Evolutionary conservation across 139 green algal genomes (phyloP).

Genomic region (Chlorella sp.): DNA sequence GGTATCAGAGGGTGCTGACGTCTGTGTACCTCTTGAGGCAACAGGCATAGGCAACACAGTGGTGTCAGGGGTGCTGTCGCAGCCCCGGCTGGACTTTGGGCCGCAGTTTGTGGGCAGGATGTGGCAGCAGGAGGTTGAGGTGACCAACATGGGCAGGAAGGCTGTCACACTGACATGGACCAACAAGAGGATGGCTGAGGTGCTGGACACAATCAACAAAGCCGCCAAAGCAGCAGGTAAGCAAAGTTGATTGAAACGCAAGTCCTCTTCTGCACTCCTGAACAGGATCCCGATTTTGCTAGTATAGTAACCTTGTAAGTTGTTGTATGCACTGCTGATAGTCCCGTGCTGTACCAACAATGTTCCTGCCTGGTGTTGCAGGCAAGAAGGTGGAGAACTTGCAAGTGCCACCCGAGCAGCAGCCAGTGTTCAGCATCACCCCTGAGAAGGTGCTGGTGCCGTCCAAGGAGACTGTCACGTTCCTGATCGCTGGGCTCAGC

Average conservation of each 20-base stretch:
- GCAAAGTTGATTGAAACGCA: too few species aligned
- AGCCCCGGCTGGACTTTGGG: constrained; percentile 51
- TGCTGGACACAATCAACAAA: constrained; percentile 29
- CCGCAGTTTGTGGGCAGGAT: constrained; percentile 53
- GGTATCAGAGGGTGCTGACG: constrained; percentile 63
- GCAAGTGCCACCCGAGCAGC: constrained; percentile 27
- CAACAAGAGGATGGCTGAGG: constrained; percentile 40
- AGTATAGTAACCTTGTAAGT: too few species aligned
- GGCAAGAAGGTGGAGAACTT: constrained; percentile 39
- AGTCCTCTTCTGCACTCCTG: too few species aligned
- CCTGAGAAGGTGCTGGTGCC: constrained; percentile 36
- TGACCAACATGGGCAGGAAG: constrained; percentile 55
- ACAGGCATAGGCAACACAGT: constrained; percentile 56
- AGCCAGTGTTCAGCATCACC: constrained; percentile 52
- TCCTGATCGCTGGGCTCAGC: constrained; percentile 44
- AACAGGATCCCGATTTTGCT: too few species aligned
- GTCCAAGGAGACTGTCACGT: constrained; percentile 42
- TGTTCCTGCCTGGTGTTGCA: constrained; percentile 10
- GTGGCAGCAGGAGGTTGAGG: constrained; percentile 46
- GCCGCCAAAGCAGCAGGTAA: constrained; percentile 18
- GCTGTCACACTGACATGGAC: constrained; percentile 46
- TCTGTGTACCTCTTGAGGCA: constrained; percentile 49
- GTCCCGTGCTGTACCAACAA: too few species aligned
- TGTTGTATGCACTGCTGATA: too few species aligned
- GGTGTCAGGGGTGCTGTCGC: constrained; percentile 26